Conservation (phyloP, 2,329 filamentous ascomycete species). For the Phoma herbarum region DNA sequence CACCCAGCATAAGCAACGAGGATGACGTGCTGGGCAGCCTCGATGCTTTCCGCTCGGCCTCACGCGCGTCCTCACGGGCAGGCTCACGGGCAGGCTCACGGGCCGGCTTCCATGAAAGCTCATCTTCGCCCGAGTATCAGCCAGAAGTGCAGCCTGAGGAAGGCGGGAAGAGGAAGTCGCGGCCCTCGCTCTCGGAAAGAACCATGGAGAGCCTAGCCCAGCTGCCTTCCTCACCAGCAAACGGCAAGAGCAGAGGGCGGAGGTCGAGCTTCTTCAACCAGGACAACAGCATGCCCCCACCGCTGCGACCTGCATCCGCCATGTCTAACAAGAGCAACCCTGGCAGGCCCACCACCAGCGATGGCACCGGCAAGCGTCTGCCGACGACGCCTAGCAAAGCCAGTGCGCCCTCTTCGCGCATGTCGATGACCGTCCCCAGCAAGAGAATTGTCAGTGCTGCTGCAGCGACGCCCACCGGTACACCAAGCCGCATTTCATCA, state of each 20-base stretch:
- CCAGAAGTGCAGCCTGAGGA: slow-evolving; percentile 27
- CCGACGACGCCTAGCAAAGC: slow-evolving; percentile 44
- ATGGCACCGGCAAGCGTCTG: slow-evolving; percentile 45
- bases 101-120: slow-evolving; percentile 43
- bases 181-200: slow-evolving; percentile 77
- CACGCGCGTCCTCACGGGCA: slow-evolving; percentile 51
- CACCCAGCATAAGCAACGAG: slow-evolving; percentile 28
- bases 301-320: slow-evolving; percentile 70
- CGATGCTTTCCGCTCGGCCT: slow-evolving; percentile 55
- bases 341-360: slow-evolving; percentile 61
- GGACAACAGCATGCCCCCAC: slow-evolving; percentile 67
- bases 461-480: slow-evolving; percentile 31
- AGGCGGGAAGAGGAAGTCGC: slow-evolving; percentile 48
- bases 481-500: slow-evolving; percentile 44
- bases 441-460: slow-evolving; percentile 50
- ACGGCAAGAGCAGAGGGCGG: slow-evolving; percentile 65
- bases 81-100: slow-evolving; percentile 50
- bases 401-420: slow-evolving; percentile 25
- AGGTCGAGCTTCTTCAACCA: slow-evolving; percentile 77
- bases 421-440: slow-evolving; percentile 49
- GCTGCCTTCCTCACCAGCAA: slow-evolving; percentile 76
- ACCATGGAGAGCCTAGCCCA: slow-evolving; percentile 85
- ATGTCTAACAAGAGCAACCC: slow-evolving; percentile 63
- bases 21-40: slow-evolving; percentile 55
- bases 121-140: slow-evolving; percentile 31